phyloP scores from a whole-genome alignment of 2,329 filamentous ascomycete species.

The Claviceps purpurea region DNA sequence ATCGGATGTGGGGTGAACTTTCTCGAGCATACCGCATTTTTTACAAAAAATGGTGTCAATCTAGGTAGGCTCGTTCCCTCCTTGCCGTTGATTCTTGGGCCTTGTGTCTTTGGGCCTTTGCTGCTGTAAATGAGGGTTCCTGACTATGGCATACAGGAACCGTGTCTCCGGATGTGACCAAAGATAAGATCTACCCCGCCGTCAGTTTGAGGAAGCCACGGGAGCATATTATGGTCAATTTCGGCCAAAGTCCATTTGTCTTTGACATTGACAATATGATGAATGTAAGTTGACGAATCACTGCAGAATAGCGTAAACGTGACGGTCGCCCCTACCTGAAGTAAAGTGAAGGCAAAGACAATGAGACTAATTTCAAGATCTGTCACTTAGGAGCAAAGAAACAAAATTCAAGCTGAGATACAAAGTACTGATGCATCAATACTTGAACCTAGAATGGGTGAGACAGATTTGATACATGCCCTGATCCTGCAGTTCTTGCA shows the following conservation, averaged over 20 bases:
- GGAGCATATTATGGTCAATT: constrained; percentile 50
- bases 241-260: constrained; percentile 64
- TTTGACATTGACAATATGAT: constrained; percentile 87
- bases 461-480: constrained; percentile 68
- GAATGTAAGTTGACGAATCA: constrained; percentile 37
- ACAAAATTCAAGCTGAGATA: constrained; percentile 48
- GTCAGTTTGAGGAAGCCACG: constrained; percentile 53
- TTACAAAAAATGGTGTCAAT: constrained; percentile 50
- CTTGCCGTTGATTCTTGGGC: background rate
- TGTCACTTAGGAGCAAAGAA: constrained; percentile 41
- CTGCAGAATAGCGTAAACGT: too few species aligned
- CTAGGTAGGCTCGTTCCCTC: constrained; percentile 28
- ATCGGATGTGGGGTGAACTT: constrained; percentile 58
- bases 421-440: constrained; percentile 39
- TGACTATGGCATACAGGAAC: constrained; percentile 34
- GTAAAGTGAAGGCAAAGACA: too few species aligned
- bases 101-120: background rate
- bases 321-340: too few species aligned
- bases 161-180: constrained; percentile 54
- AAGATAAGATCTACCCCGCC: constrained; percentile 50
- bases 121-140: background rate
- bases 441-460: constrained; percentile 51
- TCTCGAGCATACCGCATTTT: constrained; percentile 49
- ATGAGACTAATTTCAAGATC: too few species aligned
- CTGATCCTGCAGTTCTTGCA: constrained; percentile 77